Evolutionary conservation across 2,329 filamentous ascomycete genomes (phyloP).

Genomic region (Mollisiaceae sp.): DNA sequence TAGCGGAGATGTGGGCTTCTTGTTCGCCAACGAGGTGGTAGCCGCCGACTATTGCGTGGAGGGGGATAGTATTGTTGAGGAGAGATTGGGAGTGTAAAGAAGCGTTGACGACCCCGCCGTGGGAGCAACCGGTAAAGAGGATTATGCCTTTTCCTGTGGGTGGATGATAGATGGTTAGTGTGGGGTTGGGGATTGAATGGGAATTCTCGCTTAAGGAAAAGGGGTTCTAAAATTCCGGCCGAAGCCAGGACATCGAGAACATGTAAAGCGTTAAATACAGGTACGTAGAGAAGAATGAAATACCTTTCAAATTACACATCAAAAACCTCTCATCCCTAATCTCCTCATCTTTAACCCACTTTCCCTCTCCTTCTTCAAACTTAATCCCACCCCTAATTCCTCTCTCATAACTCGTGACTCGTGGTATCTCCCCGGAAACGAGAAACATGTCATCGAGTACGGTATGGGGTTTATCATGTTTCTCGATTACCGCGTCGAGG

Average conservation of each 20-base stretch:
- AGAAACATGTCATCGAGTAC: conserved; percentile 57
- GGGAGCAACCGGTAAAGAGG: conserved; percentile 61
- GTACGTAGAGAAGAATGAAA: not conserved
- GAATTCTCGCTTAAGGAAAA: not conserved
- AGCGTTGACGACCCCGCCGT: conserved; percentile 60
- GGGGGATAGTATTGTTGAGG: conserved; percentile 43
- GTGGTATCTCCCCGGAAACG: conserved; percentile 58
- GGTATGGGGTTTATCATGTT: conserved; percentile 48
- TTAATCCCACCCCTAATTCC: conserved; percentile 53
- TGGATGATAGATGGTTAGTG: not conserved
- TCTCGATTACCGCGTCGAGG: conserved; percentile 49
- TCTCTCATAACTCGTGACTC: conserved; percentile 54
- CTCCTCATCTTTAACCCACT: conserved; percentile 54
- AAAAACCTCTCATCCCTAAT: conserved; percentile 59
- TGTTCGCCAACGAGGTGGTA: conserved; percentile 57
- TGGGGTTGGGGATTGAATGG: not conserved
- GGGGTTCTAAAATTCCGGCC: not conserved
- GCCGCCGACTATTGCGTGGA: conserved; percentile 58
- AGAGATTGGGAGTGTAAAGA: conserved; percentile 52
- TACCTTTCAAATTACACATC: conserved; percentile 58
- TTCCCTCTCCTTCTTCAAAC: conserved; percentile 45
- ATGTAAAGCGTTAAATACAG: not conserved
- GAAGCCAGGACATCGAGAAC: no score
- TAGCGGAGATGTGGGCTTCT: conserved; percentile 49
- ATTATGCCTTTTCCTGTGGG: conserved; percentile 54